Evolutionary conservation across 345 rosid genomes (phyloP), one percentile per base, ranked within the genome.

Genomic region (Brassica cretica): DNA sequence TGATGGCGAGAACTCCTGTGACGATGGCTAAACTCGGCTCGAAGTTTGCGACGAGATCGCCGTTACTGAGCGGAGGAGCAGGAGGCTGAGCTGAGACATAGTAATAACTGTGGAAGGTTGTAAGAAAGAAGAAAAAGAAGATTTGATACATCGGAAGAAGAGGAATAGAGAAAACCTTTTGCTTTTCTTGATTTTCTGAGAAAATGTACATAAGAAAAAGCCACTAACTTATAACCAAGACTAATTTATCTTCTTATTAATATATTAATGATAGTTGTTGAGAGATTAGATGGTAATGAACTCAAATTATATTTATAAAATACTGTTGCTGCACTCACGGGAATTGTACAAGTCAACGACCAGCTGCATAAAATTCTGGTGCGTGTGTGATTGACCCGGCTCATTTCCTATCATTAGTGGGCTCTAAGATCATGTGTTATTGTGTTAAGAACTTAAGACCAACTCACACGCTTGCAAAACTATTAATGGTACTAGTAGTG

Each of bases 1-100:
- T 86, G 74, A 88, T 78, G 32, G 81, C 82, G 2, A 94, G 89
- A 74, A 94, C 76, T 71, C 94, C 93, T 10, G 93, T 82, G 53
- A 44, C 5, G 15, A 44, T 44, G 15, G 53, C 53, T 8, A 92
- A 88, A 55, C 94, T 92, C n/a, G 98, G 98, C 66, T 82, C 87
- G 75, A 92, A 91, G 79, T 73, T 88, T 9, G 86, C 67, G 25
- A 24, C 81, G 6, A 60, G 59, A 1, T 79, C 88, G 3, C 30
- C 84, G 76, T 87, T 84, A 37, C 61, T 68, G 1, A 84, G 58
- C 19, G 79, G 21, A 53, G 78, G 16, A 58, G 80, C 12, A 51
- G 69, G 61, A 9, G 77, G 8, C 44, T 91, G 91, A 19, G 84
- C 80, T 3, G 71, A 79, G 53, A 62, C 82, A 78, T 77, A 18